Evolutionary conservation across 768 basidiomycete genomes (phyloP).

Genomic region (Psilocybe tampanensis): DNA sequence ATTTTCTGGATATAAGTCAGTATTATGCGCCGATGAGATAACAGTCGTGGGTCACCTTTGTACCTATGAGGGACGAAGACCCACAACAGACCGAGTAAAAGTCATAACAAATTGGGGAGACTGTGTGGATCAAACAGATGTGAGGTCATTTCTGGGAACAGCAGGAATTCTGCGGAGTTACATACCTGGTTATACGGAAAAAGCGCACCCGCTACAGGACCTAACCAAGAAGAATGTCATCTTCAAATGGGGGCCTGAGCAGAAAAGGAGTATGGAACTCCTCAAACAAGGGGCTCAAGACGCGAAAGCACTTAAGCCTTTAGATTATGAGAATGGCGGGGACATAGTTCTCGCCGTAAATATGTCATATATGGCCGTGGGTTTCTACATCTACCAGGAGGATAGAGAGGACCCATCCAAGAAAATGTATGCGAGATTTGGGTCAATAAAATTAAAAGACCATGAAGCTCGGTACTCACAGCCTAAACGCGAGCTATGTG

Average conservation of each 20-base stretch:
- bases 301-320: slow-evolving; percentile 5
- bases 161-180: slow-evolving; percentile 24
- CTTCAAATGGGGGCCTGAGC: too few relatives aligned
- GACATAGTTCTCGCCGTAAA: slow-evolving; percentile 38
- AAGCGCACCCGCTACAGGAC: slow-evolving; percentile 16
- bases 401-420: slow-evolving; percentile 20
- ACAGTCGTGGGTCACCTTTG: slow-evolving; percentile 8
- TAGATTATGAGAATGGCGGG: slow-evolving; percentile 29
- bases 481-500: slow-evolving; percentile 42
- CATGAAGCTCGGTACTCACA: slow-evolving; percentile 36
- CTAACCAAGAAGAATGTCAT: slow-evolving; percentile 21
- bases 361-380: slow-evolving; percentile 33
- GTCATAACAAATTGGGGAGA: slow-evolving; percentile 25
- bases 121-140: slow-evolving; percentile 19
- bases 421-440: slow-evolving; percentile 32
- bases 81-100: slow-evolving; percentile 17
- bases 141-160: slow-evolving; percentile 30
- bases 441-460: slow-evolving; percentile 40
- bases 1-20: too few relatives aligned
- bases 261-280: too few relatives aligned
- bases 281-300: too few relatives aligned
- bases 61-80: slow-evolving; percentile 25
- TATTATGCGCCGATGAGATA: slow-evolving; percentile 7
- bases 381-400: too few relatives aligned
- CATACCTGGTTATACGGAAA: slow-evolving; percentile 24